Percentiles rank a stretch among this genome's conserved stretches.
Conservation (phyloP, 768 basidiomycete genomes). For the Termitomyces sp. region DNA sequence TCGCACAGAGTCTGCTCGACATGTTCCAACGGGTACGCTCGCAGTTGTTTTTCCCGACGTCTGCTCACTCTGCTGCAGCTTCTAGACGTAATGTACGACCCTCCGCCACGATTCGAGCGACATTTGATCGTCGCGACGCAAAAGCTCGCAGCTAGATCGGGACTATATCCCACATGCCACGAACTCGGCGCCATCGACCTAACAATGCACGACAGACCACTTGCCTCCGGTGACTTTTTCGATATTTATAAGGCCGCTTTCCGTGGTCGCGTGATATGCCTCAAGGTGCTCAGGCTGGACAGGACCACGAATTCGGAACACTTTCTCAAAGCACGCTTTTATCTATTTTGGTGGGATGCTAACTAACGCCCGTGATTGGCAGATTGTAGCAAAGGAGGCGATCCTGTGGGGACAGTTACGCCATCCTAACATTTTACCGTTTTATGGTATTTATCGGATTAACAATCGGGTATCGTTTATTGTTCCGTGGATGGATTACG, state of each 20-base stretch:
- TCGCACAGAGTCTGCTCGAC: constrained; percentile 2
- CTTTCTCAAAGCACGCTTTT: neutral
- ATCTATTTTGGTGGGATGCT: too few relatives aligned
- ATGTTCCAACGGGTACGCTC: constrained; percentile 3
- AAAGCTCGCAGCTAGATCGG: neutral
- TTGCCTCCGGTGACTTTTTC: neutral
- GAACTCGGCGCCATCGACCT: neutral
- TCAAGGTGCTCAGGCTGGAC: neutral
- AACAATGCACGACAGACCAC: neutral
- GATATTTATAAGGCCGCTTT: neutral
- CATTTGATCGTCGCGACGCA: constrained; percentile 1
- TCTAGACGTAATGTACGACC: constrained; percentile 3
- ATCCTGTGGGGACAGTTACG: constrained; percentile 5
- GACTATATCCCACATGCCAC: neutral
- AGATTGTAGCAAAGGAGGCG: constrained; percentile 5
- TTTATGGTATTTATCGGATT: constrained; percentile 1
- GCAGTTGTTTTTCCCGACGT: neutral
- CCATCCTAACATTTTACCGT: constrained; percentile 5
- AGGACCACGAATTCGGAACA: neutral
- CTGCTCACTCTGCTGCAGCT: neutral
- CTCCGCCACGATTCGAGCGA: neutral
- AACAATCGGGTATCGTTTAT: neutral
- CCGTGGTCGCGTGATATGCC: neutral
- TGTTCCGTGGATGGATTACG: neutral
- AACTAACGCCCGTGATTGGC: neutral